Percentiles rank a stretch among this genome's conserved stretches.
Evolutionary conservation across 2,329 filamentous ascomycete genomes (phyloP).

Genomic region (Monilinia fructigena): DNA sequence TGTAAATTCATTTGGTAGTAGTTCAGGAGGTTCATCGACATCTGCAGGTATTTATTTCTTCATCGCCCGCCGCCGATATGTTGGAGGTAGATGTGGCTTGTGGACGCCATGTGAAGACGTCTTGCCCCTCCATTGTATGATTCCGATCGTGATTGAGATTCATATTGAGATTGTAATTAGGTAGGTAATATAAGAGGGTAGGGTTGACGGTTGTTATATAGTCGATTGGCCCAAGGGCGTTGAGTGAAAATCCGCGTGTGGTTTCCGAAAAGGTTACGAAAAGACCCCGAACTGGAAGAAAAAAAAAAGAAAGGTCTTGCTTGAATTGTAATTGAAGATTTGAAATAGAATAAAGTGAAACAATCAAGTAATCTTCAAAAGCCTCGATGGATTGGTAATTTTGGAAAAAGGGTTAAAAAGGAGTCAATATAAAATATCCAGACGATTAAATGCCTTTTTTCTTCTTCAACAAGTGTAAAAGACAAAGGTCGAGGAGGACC

Average conservation of each 20-base stretch:
- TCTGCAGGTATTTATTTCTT: constrained; percentile 67
- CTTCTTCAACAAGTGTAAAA: background rate
- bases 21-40: constrained; percentile 84
- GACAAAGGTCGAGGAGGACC: constrained; percentile 29
- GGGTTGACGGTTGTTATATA: constrained; percentile 14
- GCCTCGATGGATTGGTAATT: constrained; percentile 2
- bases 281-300: background rate
- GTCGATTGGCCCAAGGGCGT: background rate
- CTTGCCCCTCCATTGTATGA: constrained; percentile 36
- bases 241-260: background rate
- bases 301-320: background rate
- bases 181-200: constrained; percentile 14
- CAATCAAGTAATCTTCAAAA: background rate
- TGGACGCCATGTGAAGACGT: constrained; percentile 47
- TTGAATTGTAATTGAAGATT: constrained; percentile 2
- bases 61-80: constrained; percentile 45
- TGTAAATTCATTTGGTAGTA: constrained; percentile 34
- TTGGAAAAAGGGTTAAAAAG: background rate
- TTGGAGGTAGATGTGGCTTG: constrained; percentile 40
- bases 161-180: constrained; percentile 25
- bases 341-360: constrained; percentile 16
- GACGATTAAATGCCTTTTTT: constrained; percentile 23
- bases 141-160: constrained; percentile 27
- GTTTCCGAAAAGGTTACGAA: background rate
- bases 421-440: background rate